phyloP scores from a whole-genome alignment of 2,329 filamentous ascomycete genomes.

The Aspergillus sp. region DNA sequence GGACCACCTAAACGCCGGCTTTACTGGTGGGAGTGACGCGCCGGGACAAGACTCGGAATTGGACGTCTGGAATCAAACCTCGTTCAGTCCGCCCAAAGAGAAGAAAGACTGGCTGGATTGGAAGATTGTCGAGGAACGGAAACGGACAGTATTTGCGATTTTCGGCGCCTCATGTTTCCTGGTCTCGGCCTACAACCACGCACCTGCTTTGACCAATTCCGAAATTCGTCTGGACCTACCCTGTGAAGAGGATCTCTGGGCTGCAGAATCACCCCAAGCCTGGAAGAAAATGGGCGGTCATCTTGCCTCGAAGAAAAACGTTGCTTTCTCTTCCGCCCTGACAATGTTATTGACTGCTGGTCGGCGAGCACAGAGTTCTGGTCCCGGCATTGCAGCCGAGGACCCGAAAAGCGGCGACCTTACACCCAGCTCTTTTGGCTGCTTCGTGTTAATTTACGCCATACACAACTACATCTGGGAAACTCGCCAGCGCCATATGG shows the following conservation, averaged over 20 bases:
- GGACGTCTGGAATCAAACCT: slow-evolving; percentile 37
- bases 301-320: slow-evolving; percentile 66
- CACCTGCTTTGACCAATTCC: slow-evolving; percentile 87
- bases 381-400: slow-evolving; percentile 46
- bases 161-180: slow-evolving; percentile 89
- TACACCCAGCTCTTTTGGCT: slow-evolving; percentile 86
- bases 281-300: slow-evolving; percentile 78
- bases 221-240: slow-evolving; percentile 87
- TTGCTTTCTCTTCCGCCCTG: slow-evolving; percentile 80
- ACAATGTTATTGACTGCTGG: slow-evolving; percentile 78
- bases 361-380: slow-evolving; percentile 57
- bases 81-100: slow-evolving; percentile 36
- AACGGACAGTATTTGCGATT: slow-evolving; percentile 86
- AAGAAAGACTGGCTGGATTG: slow-evolving; percentile 76
- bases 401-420: slow-evolving; percentile 63
- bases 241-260: slow-evolving; percentile 89
- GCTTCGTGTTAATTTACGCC: slow-evolving; percentile 86
- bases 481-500: slow-evolving; percentile 84
- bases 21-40: slow-evolving; percentile 53
- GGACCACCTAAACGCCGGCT: slow-evolving; percentile 48
- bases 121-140: slow-evolving; percentile 86
- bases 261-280: slow-evolving; percentile 75
- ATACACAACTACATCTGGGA: slow-evolving; percentile 99
- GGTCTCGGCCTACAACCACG: slow-evolving; percentile 89
- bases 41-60: slow-evolving; percentile 37